phyloP scores from a whole-genome alignment of 2,329 filamentous ascomycete species.

The Ceratocystis papillata region DNA sequence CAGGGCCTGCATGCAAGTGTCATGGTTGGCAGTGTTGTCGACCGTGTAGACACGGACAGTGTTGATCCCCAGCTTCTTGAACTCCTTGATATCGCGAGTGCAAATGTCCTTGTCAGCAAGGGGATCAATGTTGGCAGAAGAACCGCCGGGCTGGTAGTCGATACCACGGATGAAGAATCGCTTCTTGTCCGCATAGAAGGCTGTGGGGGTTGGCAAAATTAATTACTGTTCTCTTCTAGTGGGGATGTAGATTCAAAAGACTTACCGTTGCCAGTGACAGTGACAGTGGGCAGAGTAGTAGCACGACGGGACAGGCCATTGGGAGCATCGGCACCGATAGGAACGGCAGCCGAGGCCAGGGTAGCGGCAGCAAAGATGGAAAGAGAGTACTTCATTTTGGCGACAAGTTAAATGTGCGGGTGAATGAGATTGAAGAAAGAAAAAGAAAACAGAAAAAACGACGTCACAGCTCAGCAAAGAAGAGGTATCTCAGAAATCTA shows the following conservation, averaged over 20 bases:
- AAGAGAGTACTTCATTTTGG: slow-evolving; percentile 24
- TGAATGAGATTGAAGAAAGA: slow-evolving; percentile 9
- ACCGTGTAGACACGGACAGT: slow-evolving; percentile 86
- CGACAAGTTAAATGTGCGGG: slow-evolving; percentile 15
- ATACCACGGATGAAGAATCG: slow-evolving; percentile 52
- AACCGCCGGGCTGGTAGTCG: slow-evolving; percentile 53
- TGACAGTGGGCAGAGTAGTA: slow-evolving; percentile 41
- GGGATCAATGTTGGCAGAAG: slow-evolving; percentile 53
- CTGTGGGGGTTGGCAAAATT: slow-evolving; percentile 30
- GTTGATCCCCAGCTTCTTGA: slow-evolving; percentile 80
- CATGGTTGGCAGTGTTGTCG: slow-evolving; percentile 73
- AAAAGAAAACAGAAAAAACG: slow-evolving; percentile 13
- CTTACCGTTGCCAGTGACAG: slow-evolving; percentile 48
- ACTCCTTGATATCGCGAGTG: slow-evolving; percentile 67
- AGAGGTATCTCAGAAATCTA: slow-evolving; percentile 18
- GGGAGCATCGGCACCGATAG: slow-evolving; percentile 40
- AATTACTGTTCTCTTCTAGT: neutral
- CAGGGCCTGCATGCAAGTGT: slow-evolving; percentile 72
- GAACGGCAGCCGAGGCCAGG: slow-evolving; percentile 38
- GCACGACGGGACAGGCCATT: slow-evolving; percentile 42
- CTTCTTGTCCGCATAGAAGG: slow-evolving; percentile 43
- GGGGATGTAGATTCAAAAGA: neutral
- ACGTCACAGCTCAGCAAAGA: slow-evolving; percentile 24
- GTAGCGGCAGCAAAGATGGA: slow-evolving; percentile 36
- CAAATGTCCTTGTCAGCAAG: slow-evolving; percentile 61